These are phyloP conservation scores for Laburnicola sp. DNA, from an alignment of 2,329 filamentous ascomycete genomes.

Conservation along the genomic window DNA sequence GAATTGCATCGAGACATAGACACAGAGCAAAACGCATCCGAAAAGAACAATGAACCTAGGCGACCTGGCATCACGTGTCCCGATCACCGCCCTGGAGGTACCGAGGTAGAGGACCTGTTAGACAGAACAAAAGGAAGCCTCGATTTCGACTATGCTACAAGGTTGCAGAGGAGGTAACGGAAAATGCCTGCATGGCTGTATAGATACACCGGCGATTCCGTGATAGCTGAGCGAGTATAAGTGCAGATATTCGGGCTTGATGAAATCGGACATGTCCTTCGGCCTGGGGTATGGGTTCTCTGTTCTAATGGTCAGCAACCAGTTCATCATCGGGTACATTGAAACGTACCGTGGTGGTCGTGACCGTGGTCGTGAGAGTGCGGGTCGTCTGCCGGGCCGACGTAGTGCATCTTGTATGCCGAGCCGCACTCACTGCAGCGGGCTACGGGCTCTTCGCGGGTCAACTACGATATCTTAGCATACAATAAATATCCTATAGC, in stretches of 20 bases:
- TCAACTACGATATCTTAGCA: constrained; percentile 60
- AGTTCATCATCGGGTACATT: background rate
- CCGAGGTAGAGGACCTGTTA: constrained; percentile 58
- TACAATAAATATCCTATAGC: background rate
- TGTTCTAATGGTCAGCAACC: background rate
- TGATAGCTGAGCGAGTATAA: constrained; percentile 24
- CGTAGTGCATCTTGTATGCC: constrained; percentile 97
- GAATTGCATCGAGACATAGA: constrained; percentile 3
- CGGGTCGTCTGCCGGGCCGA: constrained; percentile 77
- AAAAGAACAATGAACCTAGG: too few species aligned
- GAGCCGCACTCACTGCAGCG: constrained; percentile 96
- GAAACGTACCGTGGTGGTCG: constrained; percentile 31
- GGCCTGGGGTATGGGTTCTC: constrained; percentile 65
- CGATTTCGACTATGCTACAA: constrained; percentile 42
- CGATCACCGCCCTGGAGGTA: constrained; percentile 3
- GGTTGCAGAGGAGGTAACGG: constrained; percentile 15
- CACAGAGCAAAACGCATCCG: constrained; percentile 5
- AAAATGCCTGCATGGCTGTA: constrained; percentile 19
- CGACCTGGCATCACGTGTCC: constrained; percentile 10
- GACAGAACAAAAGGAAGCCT: constrained; percentile 30
- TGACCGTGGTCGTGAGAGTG: constrained; percentile 62
- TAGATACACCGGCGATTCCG: constrained; percentile 35
- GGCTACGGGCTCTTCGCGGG: constrained; percentile 86
- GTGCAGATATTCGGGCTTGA: constrained; percentile 94
- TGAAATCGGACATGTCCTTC: constrained; percentile 95